phyloP scores from a whole-genome alignment of 225 moss, liverwort and hornwort genomes.

The Bryoerythrophyllum caledonicum region DNA sequence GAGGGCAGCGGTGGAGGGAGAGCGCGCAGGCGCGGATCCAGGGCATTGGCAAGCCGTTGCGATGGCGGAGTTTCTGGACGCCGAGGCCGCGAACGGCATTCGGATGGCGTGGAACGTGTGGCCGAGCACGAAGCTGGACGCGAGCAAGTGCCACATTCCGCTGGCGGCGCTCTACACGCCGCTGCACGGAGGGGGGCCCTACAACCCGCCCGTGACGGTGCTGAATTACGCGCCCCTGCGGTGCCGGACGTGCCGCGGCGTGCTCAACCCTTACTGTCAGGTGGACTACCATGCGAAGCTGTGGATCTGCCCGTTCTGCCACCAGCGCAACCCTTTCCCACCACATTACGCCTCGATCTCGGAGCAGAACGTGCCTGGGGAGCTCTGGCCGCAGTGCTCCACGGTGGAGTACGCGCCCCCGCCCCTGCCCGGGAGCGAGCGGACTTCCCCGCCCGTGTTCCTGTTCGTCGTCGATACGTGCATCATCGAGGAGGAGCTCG shows the following conservation, averaged over 20 bases:
- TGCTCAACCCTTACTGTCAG: constrained; percentile 85
- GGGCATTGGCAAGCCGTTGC: not conserved
- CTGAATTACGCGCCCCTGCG: constrained; percentile 82
- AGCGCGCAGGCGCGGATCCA: not conserved
- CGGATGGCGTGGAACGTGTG: constrained; percentile 98
- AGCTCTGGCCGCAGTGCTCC: constrained; percentile 89
- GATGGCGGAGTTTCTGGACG: constrained; percentile 92
- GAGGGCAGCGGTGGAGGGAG: no score
- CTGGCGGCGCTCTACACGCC: constrained; percentile 81
- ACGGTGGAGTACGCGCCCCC: constrained; percentile 83
- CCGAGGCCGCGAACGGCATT: constrained; percentile 82
- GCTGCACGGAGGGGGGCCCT: constrained; percentile 48
- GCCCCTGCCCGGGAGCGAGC: constrained; percentile 55
- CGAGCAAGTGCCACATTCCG: constrained; percentile 93
- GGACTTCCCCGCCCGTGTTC: constrained; percentile 70
- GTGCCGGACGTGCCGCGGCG: constrained; percentile 86
- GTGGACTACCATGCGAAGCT: constrained; percentile 94
- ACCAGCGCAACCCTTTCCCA: constrained; percentile 93
- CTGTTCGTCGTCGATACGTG: constrained; percentile 91
- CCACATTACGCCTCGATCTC: constrained; percentile 83
- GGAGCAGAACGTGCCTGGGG: constrained; percentile 85
- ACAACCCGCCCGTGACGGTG: constrained; percentile 40
- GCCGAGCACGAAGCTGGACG: constrained; percentile 89
- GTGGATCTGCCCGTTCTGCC: constrained; percentile 99
- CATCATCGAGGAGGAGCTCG: constrained; percentile 93